Base-by-base conservation (phyloP, 139 green algal species). In the Tetradesmus lagerheimii region DNA sequence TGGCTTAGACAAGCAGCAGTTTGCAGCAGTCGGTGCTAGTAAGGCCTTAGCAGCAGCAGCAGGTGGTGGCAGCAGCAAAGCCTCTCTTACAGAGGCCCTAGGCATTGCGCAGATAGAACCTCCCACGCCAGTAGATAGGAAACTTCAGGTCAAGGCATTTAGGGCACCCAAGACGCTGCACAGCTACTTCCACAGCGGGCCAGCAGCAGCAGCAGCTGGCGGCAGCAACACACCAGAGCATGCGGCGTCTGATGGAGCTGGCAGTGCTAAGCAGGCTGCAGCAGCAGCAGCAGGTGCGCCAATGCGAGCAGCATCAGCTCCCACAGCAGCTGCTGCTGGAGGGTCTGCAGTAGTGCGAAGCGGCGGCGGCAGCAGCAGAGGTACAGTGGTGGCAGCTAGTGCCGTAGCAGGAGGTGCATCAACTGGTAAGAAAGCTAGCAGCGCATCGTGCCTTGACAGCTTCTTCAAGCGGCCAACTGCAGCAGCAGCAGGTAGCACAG, bases 161-260 rank as follows among this genome's bases (percentile, higher is more conserved):
- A 90, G 91, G 35, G 85, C 93, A 5, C 94, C 94, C 11, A 93
- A 90, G 43, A 95, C 92, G 0, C 53, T 97, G 38, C 86, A 92
- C 20, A 89, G 92, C 71, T 97, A 95, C 85, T 96, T 97, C 83
- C n/a, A 53, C 16, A 47, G 15, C 9, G n/a, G 31, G 18, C 16
- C 34, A 41, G 16, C 83, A 80, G 35, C 83, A 80, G 78, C 57
- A 75, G 87, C 43, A 39, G 71, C 12, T 29, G 71, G 2, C 38
- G 83, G 83, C 35, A 47, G 38, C 27, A 12, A 2, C 38, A 39
- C 57, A 16, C 27, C 37, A 76, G 81, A 23, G 39, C 16, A 11
- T 85, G 25, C 29, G 23, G 80, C 43, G 29, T 35, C 12, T 66
- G n/a, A 38, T 67, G 29, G n/a, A 83, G 77, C 38, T 53, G 37